Evolutionary conservation across 2,329 filamentous ascomycete species (phyloP).

Genomic region (Epichloe sibirici): DNA sequence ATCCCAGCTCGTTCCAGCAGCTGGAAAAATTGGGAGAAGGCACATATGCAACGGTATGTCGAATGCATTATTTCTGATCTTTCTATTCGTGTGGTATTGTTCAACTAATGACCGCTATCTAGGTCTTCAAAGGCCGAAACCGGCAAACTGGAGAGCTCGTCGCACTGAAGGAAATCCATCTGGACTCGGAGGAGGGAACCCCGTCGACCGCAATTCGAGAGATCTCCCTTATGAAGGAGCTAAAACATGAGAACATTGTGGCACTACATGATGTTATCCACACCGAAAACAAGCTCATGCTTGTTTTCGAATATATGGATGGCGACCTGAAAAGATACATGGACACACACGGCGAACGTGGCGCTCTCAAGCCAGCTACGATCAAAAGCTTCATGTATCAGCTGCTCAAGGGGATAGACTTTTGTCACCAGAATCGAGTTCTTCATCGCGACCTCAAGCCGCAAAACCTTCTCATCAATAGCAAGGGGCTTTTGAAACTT

Average conservation of each 20-base stretch:
- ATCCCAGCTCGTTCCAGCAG: constrained; percentile 97
- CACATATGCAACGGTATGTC: constrained; percentile 80
- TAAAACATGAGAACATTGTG: constrained; percentile 98
- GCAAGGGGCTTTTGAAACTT: constrained; percentile 78
- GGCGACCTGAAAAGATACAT: constrained; percentile 98
- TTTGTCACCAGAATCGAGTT: constrained; percentile 95
- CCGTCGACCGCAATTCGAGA: constrained; percentile 95
- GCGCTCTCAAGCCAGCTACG: constrained; percentile 73
- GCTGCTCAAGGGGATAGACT: constrained; percentile 86
- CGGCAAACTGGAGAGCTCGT: constrained; percentile 94
- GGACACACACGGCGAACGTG: constrained; percentile 83
- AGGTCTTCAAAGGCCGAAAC: constrained; percentile 98
- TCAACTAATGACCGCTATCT: constrained; percentile 9
- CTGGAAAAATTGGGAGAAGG: constrained; percentile 97
- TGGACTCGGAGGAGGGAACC: constrained; percentile 96
- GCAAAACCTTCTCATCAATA: constrained; percentile 92
- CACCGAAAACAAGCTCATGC: constrained; percentile 99
- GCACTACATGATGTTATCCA: constrained; percentile 97
- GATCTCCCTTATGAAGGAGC: constrained; percentile 98
- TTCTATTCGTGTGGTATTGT: neutral
- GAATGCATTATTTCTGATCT: neutral
- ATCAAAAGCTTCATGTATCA: constrained; percentile 99
- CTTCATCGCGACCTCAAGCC: constrained; percentile 93
- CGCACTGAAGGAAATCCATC: constrained; percentile 95
- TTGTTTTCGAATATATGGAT: constrained; percentile 99